These are phyloP conservation scores for Berkeleyomyces rouxiae DNA, from an alignment of 2,329 filamentous ascomycete species.

Conservation along the genomic window DNA sequence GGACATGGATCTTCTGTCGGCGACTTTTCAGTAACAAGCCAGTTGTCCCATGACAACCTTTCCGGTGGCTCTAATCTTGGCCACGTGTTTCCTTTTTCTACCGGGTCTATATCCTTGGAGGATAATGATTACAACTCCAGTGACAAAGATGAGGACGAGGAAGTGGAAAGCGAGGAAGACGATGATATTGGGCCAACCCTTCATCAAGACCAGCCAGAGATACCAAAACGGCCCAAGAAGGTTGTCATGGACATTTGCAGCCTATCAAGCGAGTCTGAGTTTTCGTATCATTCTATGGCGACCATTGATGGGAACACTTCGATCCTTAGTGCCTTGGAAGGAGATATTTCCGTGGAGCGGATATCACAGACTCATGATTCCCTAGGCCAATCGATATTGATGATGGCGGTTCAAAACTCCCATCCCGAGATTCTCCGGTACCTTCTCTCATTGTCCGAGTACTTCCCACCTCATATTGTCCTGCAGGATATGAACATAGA, in stretches of 20 bases:
- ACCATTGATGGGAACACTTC: constrained; percentile 64
- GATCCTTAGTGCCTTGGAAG: constrained; percentile 55
- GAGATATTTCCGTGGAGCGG: constrained; percentile 69
- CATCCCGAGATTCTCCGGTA: constrained; percentile 61
- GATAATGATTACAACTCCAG: constrained; percentile 22
- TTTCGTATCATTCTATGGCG: constrained; percentile 54
- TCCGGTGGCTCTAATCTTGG: constrained; percentile 45
- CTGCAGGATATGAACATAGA: constrained; percentile 79
- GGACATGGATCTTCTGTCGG: constrained; percentile 23
- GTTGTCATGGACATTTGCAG: constrained; percentile 85
- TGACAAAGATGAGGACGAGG: constrained; percentile 2
- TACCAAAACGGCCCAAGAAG: constrained; percentile 46
- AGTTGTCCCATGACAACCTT: constrained; percentile 24
- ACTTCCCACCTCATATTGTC: constrained; percentile 54
- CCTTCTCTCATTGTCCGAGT: constrained; percentile 57
- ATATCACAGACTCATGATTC: constrained; percentile 54
- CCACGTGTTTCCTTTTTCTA: constrained; percentile 77
- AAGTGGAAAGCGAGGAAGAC: constrained; percentile 19
- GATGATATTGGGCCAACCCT: constrained; percentile 16
- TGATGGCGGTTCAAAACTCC: constrained; percentile 68
- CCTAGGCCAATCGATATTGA: constrained; percentile 66
- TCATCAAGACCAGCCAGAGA: constrained; percentile 14
- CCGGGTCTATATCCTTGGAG: not conserved
- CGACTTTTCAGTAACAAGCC: constrained; percentile 20
- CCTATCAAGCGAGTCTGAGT: constrained; percentile 69